Evolutionary conservation across 208 protist genomes (phyloP), one percentile per base, ranked within the genome.

Genomic region (Porcisia hertigi): DNA sequence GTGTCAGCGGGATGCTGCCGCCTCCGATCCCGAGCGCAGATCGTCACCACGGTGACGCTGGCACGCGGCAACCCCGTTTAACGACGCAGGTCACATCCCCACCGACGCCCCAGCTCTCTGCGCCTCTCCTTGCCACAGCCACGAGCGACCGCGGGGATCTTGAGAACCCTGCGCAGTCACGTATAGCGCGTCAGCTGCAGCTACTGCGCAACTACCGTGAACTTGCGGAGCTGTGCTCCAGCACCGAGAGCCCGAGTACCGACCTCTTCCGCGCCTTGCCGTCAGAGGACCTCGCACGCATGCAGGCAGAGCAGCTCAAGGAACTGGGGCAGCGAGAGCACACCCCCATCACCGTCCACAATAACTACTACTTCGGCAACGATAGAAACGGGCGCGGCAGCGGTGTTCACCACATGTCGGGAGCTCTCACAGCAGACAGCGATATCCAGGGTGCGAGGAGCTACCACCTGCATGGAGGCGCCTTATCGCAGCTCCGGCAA

Each of bases 171-270:
- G 41, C 79, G 47, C 82, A 87, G 57, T 75, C 71, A n/a, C 83
- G 86, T 77, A 88, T 92, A 30, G 76, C 80, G 14, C 88, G 86
- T 2, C 88, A 92, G 75, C 80, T 92, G 71, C 88, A 92, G 78
- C 82, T 92, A n/a, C 77, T 92, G 67, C 86, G 85, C 49, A 92
- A 90, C 81, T 91, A 92, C 77, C 83, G 86, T 23, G 78, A 88
- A 71, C 74, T 92, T 1, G 77, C 85, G 4, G 85, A 89, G 69
- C 71, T 92, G 60, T 92, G 88, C 83, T 55, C 85, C 59, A 72
- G 84, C 74, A 92, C 85, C 4, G 55, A 66, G 23, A 71, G 84
- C 81, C 78, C 88, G 25, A 73, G 69, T 47, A 69, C 66, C 8
- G 82, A 82, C 67, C 75, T 88, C 45, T 88, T 89, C 41, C 77